Base-by-base conservation (phyloP, 2,329 filamentous ascomycete genomes). In the Plectosphaerella plurivora region DNA sequence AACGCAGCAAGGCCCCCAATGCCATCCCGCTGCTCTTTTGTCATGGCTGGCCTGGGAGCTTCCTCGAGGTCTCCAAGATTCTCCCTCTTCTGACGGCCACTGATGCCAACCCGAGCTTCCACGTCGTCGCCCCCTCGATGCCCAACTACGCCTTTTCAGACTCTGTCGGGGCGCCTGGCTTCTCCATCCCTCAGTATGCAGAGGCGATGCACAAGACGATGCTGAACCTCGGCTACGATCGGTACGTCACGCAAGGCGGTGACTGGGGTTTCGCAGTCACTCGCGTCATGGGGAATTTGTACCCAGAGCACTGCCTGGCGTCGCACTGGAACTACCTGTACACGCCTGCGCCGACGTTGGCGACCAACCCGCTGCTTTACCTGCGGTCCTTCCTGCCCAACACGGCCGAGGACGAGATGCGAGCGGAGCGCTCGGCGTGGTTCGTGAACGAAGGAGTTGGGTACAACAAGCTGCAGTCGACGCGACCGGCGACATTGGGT, bases 21-120 rank as follows among this genome's bases (percentile, higher is more conserved):
- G 82, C 83, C 2, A 80, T 89, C 42, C 86, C 87, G 0, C 62
- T 89, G 28, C 64, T 89, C 1, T 88, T 89, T 63, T 73, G 76
- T n/a, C 86, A 89, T 62, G 84, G 85, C 14, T 88, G 80, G 81
- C 87, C 87, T 0, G 87, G 87, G 1, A 85, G 79, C 57, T 89
- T 88, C 62, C 63, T 87, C 46, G 86, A 90, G 67, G 83, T 82
- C 2, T 67, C 71, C 18, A 88, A 87, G 61, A 69, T 89, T 45
- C 70, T 91, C 7, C 74, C 73, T 1, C 67, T 74, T 0, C 65
- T 81, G 14, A 66, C 67, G 0, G 62, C 68, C 35, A 69, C 61
- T 12, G 58, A 16, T 25, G 66, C 58, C 49, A 68, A 57, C 47
- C 73, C 66, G 47, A 68, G 74, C 0, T 86, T 84, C 58, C 74